Percentiles rank a stretch among this genome's conserved stretches.
phyloP scores from a whole-genome alignment of 306 rosid species.

The Trichosanthes cucumerina region DNA sequence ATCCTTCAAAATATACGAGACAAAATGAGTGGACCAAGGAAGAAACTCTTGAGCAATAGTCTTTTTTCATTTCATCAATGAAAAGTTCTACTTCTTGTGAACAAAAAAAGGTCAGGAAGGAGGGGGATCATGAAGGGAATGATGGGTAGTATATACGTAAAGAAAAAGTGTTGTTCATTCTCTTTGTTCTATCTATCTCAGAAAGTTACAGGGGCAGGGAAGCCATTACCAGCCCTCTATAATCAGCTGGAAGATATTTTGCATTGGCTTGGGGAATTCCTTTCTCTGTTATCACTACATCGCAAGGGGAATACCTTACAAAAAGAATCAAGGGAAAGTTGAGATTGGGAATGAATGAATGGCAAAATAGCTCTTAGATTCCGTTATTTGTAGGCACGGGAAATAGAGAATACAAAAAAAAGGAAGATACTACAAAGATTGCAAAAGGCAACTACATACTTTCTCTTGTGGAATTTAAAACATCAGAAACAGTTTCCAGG shows the following conservation, averaged over 20 bases:
- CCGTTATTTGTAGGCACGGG: not conserved
- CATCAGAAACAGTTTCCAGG: not conserved
- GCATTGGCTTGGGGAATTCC: no score
- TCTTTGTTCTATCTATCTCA: not conserved
- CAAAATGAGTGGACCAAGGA: no score
- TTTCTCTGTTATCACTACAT: no score
- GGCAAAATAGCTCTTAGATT: not conserved
- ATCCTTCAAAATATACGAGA: no score
- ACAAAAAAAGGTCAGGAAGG: no score
- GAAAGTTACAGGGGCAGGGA: not conserved
- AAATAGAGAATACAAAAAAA: not conserved
- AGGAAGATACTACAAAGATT: not conserved
- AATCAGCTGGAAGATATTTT: no score
- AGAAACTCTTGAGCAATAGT: no score
- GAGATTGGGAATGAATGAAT: not conserved
- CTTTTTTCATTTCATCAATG: no score
- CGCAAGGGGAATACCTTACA: no score
- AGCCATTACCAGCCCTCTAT: no score
- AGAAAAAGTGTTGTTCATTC: not conserved
- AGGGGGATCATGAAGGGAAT: not conserved
- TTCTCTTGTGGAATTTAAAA: not conserved
- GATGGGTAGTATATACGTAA: no score
- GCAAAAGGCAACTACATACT: not conserved
- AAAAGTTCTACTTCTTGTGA: no score
- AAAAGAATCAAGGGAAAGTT: not conserved